Evolutionary conservation across 2,329 filamentous ascomycete species (phyloP), one percentile per base, ranked within the genome.

Genomic region (Zelopaecilomyces penicillatus): DNA sequence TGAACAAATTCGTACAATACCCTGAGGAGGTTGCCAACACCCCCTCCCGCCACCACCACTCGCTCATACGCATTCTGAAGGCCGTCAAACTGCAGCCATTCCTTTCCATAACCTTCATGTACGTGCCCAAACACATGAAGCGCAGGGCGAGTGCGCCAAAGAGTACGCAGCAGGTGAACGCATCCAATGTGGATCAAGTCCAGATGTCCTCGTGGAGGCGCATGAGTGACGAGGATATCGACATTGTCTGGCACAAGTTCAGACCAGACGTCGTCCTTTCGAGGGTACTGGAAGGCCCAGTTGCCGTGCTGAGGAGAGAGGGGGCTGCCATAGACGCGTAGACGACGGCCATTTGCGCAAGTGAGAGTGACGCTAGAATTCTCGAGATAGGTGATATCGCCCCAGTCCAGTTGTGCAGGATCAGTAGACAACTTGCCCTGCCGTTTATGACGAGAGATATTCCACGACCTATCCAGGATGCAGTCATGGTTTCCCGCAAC

Each of bases 61-160:
- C 32, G 32, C 12, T 34, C 32, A 32, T 57, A 63, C 27, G 52
- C 50, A 19, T 42, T 38, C 50, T 58, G 59, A 9, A 62, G n/a
- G 11, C 19, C 35, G 41, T 66, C 58, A 36, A 62, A 65, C 3
- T 42, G 44, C 8, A 59, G 34, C 42, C 46, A 48, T 40, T 68
- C 64, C 11, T 50, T 49, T 1, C 65, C 65, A 6, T 57, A 52
- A 0, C 70, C 78, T 50, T 79, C 75, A 57, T 87, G 82, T 19
- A 83, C 74, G 60, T 87, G 83, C 0, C 83, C 83, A 54, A 78
- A 86, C 5, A 86, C 68, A 37, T 76, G 74, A 37, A 87, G 63
- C 43, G 66, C 63, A 3, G 83, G 83, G 27, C 75, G 68, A 2
- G 79, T 69, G 3, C 70, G 63, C 66, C 71, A 74, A 28, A 85